These are phyloP conservation scores for Penicillium verrucosum DNA, from an alignment of 2,329 filamentous ascomycete genomes.

Conservation along the genomic window DNA sequence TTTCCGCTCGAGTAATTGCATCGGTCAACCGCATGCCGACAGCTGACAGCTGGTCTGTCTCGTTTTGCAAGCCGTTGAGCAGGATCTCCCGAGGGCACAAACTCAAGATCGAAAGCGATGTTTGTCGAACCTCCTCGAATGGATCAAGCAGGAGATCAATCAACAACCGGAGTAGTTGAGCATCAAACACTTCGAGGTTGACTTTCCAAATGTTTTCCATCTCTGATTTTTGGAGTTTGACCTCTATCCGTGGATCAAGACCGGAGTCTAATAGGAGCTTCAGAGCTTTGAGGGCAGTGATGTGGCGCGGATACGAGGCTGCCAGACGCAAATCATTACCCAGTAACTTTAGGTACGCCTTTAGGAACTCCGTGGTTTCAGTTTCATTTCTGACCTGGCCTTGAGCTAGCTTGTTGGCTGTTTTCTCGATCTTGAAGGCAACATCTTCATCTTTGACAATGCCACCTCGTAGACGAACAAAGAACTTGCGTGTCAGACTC, in stretches of 20 bases:
- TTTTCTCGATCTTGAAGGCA: constrained; percentile 22
- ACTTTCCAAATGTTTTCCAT: constrained; percentile 52
- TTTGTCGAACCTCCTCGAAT: constrained; percentile 81
- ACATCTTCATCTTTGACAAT: constrained; percentile 43
- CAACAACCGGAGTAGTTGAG: constrained; percentile 53
- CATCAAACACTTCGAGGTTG: constrained; percentile 43
- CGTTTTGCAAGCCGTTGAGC: constrained; percentile 12
- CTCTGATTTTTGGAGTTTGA: constrained; percentile 47
- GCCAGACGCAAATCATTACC: constrained; percentile 71
- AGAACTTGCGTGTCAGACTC: constrained; percentile 69
- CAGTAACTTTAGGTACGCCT: constrained; percentile 71
- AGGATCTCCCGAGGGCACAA: constrained; percentile 35
- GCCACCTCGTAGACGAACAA: constrained; percentile 69
- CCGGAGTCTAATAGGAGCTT: constrained; percentile 66
- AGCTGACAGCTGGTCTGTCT: constrained; percentile 19
- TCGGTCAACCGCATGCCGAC: constrained; percentile 26
- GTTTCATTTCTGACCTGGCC: constrained; percentile 51
- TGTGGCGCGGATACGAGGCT: constrained; percentile 85
- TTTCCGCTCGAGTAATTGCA: constrained; percentile 36
- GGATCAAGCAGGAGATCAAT: constrained; percentile 81
- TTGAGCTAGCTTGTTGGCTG: constrained; percentile 15
- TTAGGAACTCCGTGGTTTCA: constrained; percentile 55
- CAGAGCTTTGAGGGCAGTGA: constrained; percentile 71
- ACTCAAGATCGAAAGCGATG: constrained; percentile 47
- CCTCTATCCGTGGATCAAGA: constrained; percentile 52